A percentile compares a stretch with the other conserved stretches of the same genome.
Evolutionary conservation across 176 grass and related monocot genomes (phyloP).

Genomic region (Ananas comosus): DNA sequence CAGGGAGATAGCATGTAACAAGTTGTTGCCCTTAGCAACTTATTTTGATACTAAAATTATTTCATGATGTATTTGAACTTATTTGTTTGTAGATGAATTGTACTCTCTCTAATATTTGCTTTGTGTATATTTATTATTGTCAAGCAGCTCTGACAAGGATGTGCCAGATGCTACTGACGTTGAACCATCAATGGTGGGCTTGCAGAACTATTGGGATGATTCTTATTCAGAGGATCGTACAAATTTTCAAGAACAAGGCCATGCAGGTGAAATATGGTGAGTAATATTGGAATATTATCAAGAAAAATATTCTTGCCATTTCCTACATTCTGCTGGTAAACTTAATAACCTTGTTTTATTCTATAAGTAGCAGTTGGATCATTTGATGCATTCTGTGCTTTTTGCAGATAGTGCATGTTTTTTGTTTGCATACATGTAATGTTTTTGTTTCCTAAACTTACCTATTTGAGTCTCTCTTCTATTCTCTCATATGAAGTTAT

Average conservation of each 20-base stretch:
- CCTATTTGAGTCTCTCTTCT: neutral
- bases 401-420: neutral
- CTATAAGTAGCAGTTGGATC: no score
- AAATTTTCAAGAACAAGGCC: conserved; percentile 64
- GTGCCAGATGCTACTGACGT: conserved; percentile 42
- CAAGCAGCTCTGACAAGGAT: conserved; percentile 89
- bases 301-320: neutral
- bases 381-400: neutral
- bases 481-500: no score
- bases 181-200: conserved; percentile 43
- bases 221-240: conserved; percentile 53
- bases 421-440: neutral
- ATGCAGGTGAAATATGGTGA: conserved; percentile 60
- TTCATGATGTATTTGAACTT: neutral
- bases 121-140: conserved; percentile 14
- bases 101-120: neutral
- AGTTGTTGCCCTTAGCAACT: no score
- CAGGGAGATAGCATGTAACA: no score
- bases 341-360: neutral
- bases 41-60: neutral
- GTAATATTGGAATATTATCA: conserved; percentile 1
- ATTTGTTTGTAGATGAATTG: neutral
- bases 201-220: conserved; percentile 61
- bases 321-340: neutral
- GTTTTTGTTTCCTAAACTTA: neutral